These are phyloP conservation scores for Backusella tuberculispora DNA, from an alignment of 192 early-diverging fungal species.

Conservation along the genomic window DNA sequence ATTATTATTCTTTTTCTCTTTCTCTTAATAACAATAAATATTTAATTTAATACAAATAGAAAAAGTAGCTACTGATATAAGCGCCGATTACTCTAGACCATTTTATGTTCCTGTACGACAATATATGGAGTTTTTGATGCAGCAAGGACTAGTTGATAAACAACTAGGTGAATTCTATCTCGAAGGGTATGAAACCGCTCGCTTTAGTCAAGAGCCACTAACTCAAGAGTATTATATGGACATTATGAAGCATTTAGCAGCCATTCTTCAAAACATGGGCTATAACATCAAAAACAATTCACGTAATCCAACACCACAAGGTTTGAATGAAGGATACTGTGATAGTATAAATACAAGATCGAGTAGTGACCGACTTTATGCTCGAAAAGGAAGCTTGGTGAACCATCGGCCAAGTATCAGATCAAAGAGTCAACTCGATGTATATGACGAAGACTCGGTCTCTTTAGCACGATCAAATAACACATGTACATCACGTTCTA, in stretches of 20 bases:
- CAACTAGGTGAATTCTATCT: constrained; percentile 55
- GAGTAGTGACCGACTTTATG: neutral
- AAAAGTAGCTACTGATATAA: constrained; percentile 46
- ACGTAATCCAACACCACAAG: neutral
- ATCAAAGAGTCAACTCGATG: neutral
- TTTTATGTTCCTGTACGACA: constrained; percentile 53
- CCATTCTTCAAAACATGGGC: constrained; percentile 51
- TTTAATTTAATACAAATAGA: constrained; percentile 35
- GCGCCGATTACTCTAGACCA: constrained; percentile 44
- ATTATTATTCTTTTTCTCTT: neutral
- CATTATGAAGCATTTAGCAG: constrained; percentile 54
- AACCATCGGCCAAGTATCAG: neutral
- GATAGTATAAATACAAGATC: constrained; percentile 4
- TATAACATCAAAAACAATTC: constrained; percentile 42
- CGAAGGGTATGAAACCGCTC: constrained; percentile 59
- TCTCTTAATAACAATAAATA: neutral
- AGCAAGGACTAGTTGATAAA: constrained; percentile 47
- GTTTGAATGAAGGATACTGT: neutral
- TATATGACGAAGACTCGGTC: neutral
- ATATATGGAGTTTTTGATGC: constrained; percentile 57
- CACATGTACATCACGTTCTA: constrained; percentile 1
- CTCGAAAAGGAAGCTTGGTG: neutral
- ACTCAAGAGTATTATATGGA: constrained; percentile 53
- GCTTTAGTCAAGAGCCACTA: constrained; percentile 48
- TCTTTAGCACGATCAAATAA: neutral